Evolutionary conservation across 23 red algal genomes (phyloP), one percentile per base, ranked within the genome.

Genomic region (Chondrus crispus): DNA sequence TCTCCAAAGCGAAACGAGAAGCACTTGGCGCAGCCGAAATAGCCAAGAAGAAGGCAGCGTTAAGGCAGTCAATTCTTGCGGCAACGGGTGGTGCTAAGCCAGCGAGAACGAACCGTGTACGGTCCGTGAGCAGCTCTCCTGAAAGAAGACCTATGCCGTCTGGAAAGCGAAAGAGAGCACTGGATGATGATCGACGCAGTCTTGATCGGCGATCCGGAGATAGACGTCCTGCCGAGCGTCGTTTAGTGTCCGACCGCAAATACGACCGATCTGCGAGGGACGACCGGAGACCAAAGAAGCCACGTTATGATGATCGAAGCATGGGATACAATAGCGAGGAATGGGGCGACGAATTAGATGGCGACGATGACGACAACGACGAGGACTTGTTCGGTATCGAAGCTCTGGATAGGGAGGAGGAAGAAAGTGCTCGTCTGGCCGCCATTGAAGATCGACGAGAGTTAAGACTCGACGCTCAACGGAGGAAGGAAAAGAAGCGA

Each of bases 381-480:
- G 84, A 74, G 39, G 66, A 87, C 46, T 28, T 74, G 3, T 72
- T 33, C 32, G 84, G 69, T 40, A 72, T 87, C 43, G 64, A 62
- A 2, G 84, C 84, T 8, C 47, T 87, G 41, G 84, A 87, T 16
- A 63, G 66, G 45, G 84, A 87, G 68, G 84, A 87, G 66, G 84
- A 43, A 5, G 47, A 29, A 24, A 87, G 84, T 46, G 42, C 18
- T 4, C 62, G 66, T 3, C 18, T 72, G 13, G 84, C 43, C 0
- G 46, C 46, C 41, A 39, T 68, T 41, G 84, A 87, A 41, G 84
- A 87, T 35, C 46, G 69, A 18, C 29, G 41, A 16, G 84, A 87
- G 38, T 26, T 46, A 29, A 39, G n/a, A 12, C 40, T 32, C 37
- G 57, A 70, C 2, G 22, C 47, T 14, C 66, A 48, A 54, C 45